Evolutionary conservation across 768 basidiomycete species (phyloP), one percentile per base, ranked within the genome.

Genomic region (Naganishia vishniacii): DNA sequence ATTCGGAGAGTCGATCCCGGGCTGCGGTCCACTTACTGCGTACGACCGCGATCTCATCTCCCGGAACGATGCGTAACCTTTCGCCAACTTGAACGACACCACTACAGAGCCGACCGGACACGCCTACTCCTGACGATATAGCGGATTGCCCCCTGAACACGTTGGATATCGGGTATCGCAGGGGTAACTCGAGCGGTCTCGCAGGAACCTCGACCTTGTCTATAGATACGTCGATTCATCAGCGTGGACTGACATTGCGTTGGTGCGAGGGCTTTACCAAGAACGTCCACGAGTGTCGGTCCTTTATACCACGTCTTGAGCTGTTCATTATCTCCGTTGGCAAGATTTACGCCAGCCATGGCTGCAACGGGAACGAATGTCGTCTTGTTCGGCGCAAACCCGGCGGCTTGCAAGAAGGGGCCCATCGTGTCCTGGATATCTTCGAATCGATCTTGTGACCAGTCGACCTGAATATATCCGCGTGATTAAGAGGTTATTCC

Each of bases 1-100:
- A 18, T 20, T 28, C 20, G 28, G 11, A 44, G 18, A 44, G 9
- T 18, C 59, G 26, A 5, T 9, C 31, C 23, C 15, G 13, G 25
- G 13, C 32, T 11, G 4, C 4, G 6, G 25, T 34, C 0, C 12
- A 71, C 81, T 73, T 59, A 81, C 80, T 77, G 58, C 80, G 86
- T 2, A 99, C 88, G 18, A 88, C 76, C 0, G 85, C 88, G 6
- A 83, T 86, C 76, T 95, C 93, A 73, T 98, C 93, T 11, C 94
- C 94, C 0, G 95, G 95, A 3, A 95, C 79, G 53, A 93, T 84
- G 44, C 91, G 82, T 40, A 98, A 70, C 42, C 84, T 82, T 79
- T 98, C 93, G 1, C 95, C 94, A 2, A 92, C 88, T 77, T 97
- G 93, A 3, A 97, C 82, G 40, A 97, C 81, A 5, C 95, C 95